phyloP scores from a whole-genome alignment of 2,329 filamentous ascomycete species.

The Ceratocystiopsis sp. region DNA sequence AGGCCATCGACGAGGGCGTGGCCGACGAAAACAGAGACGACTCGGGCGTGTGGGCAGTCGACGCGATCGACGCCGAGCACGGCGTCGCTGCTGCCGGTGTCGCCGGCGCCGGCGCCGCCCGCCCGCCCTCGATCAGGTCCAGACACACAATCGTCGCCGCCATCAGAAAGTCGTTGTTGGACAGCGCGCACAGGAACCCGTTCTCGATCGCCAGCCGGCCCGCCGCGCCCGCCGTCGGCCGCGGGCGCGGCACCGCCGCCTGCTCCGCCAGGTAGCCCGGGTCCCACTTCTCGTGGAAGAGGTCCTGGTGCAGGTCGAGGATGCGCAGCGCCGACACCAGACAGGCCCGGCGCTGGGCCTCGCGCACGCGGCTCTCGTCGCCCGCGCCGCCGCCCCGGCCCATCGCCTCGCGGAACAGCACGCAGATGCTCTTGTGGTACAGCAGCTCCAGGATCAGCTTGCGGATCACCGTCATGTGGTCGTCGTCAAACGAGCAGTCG shows the following conservation, averaged over 20 bases:
- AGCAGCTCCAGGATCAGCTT: constrained; percentile 32
- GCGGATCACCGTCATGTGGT: constrained; percentile 29
- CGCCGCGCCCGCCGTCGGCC: not conserved
- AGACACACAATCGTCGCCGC: constrained; percentile 44
- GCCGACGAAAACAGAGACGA: too few relatives aligned
- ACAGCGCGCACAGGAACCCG: constrained; percentile 39
- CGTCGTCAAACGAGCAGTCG: constrained; percentile 22
- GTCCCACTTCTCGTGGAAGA: constrained; percentile 22
- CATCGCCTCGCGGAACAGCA: constrained; percentile 38
- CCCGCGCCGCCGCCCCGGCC: not conserved
- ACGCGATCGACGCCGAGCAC: too few relatives aligned
- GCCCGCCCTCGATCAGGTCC: constrained; percentile 21
- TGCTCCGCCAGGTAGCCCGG: constrained; percentile 19
- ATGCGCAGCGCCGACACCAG: constrained; percentile 32
- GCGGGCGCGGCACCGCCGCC: not conserved
- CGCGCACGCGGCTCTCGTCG: constrained; percentile 2
- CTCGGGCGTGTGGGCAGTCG: too few relatives aligned
- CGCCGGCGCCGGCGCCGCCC: constrained; percentile 10
- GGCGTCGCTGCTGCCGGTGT: not conserved
- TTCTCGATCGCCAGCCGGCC: constrained; percentile 33
- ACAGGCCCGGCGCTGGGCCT: constrained; percentile 32
- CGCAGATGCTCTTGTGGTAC: constrained; percentile 35
- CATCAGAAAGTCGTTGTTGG: constrained; percentile 43
- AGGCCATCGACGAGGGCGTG: too few relatives aligned
- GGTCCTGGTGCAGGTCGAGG: constrained; percentile 27